Evolutionary conservation across 345 rosid genomes (phyloP).

Genomic region (Syzygium aromaticum): DNA sequence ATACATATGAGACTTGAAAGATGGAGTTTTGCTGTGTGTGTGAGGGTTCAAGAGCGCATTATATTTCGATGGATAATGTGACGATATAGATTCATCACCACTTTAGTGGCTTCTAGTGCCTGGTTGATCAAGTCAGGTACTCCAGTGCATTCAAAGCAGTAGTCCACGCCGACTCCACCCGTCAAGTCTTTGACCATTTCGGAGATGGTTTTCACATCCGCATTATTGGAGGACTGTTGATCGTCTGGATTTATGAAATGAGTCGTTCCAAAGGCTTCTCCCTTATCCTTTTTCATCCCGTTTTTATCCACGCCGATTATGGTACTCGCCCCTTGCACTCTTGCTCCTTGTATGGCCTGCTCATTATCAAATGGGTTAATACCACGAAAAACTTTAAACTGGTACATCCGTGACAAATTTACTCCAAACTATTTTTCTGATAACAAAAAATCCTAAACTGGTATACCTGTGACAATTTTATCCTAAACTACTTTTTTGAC

Average conservation of each 20-base stretch:
- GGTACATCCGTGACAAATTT: too few species aligned
- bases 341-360: slow-evolving; percentile 56
- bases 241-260: slow-evolving; percentile 51
- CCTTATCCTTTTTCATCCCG: slow-evolving; percentile 19
- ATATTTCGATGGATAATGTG: background rate
- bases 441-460: too few species aligned
- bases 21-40: background rate
- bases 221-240: background rate
- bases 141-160: slow-evolving; percentile 60
- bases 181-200: slow-evolving; percentile 30
- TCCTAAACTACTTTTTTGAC: too few species aligned
- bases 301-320: slow-evolving; percentile 65
- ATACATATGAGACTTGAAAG: background rate
- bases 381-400: too few species aligned
- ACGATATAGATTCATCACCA: slow-evolving; percentile 7
- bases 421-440: too few species aligned
- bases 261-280: slow-evolving; percentile 38
- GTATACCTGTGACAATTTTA: too few species aligned
- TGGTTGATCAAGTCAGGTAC: slow-evolving; percentile 22
- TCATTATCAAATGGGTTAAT: too few species aligned
- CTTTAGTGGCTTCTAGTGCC: slow-evolving; percentile 38
- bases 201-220: slow-evolving; percentile 15
- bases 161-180: slow-evolving; percentile 47
- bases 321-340: slow-evolving; percentile 38
- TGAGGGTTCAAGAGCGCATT: background rate